Evolutionary conservation across 495 filamentous ascomycete genomes (phyloP), one percentile per base, ranked within the genome.

Genomic region (Annulohypoxylon maeteangense): DNA sequence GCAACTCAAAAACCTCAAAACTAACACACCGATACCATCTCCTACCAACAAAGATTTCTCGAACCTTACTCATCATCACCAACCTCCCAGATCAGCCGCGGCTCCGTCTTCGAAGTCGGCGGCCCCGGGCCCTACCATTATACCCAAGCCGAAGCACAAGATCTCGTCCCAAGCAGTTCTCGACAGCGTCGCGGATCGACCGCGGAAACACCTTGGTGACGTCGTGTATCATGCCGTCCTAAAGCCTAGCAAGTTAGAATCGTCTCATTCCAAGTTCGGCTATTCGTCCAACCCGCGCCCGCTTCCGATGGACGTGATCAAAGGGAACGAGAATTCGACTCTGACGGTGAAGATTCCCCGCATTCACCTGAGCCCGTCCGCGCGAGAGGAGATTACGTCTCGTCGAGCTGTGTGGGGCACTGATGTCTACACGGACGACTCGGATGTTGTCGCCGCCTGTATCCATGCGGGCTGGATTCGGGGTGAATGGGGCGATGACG

Each of bases 381-480:
- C 89, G 34, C 88, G 94, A 7, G 91, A 93, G 76, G 93, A 95
- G 71, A 93, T 98, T 69, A 94, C 92, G 20, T 79, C 86, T 6
- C 85, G 90, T 12, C 87, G 91, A 45, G 90, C 91, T 1, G 78
- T 99, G 2, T 99, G 94, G 94, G 95, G 95, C 8, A 94, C 93
- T 0, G 93, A 94, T 18, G 85, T 98, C 5, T 98, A 99, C 78
- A 97, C 94, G 0, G 96, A 98, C 71, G 96, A 99, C 80, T 97
- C 93, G 0, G 96, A 99, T 76, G 87, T 93, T 4, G 86, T 99
- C 53, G 96, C 94, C 0, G 94, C 94, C 3, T 93, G 95, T 62
- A 95, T 98, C 62, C 95, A 99, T 78, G 88, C 90, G 12, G 96
- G 96, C 7, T 98, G 91, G 87, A 91, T 99, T 63, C 89, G 91